Evolutionary conservation across 2,329 filamentous ascomycete species (phyloP).

Genomic region (Fusarium brachygibbosum): DNA sequence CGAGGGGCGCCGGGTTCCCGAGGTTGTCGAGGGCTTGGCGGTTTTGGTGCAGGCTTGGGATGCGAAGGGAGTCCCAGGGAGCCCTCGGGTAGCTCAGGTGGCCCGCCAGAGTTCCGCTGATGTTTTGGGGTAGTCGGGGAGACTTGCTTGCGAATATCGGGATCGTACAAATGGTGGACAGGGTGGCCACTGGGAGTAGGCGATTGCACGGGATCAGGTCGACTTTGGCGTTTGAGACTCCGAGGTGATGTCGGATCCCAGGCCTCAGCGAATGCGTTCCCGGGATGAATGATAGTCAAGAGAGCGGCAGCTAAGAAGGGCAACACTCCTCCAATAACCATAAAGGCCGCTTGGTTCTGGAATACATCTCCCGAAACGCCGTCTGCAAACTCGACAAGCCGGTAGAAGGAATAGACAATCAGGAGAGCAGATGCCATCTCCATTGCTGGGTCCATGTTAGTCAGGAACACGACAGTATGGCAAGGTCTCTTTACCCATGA

Average conservation of each 20-base stretch:
- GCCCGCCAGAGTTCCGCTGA: constrained; percentile 30
- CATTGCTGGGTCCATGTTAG: constrained; percentile 51
- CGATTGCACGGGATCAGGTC: constrained; percentile 38
- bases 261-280: constrained; percentile 56
- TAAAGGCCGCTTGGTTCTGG: constrained; percentile 56
- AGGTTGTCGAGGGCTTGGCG: constrained; percentile 26
- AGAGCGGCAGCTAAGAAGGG: constrained; percentile 56
- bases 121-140: constrained; percentile 47
- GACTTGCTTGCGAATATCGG: constrained; percentile 52
- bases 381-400: constrained; percentile 56
- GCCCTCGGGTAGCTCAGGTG: constrained; percentile 44
- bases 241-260: constrained; percentile 58
- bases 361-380: constrained; percentile 55
- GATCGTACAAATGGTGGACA: constrained; percentile 53
- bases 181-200: constrained; percentile 41
- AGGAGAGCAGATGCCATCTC: constrained; percentile 56
- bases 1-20: constrained; percentile 23
- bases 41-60: constrained; percentile 44
- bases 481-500: constrained; percentile 57
- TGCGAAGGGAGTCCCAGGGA: constrained; percentile 51
- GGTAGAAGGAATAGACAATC: constrained; percentile 58
- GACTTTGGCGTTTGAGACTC: constrained; percentile 36
- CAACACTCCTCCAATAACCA: constrained; percentile 58
- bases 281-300: constrained; percentile 56
- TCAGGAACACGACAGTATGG: neutral